Base-by-base conservation (phyloP, 352 stramenopile genomes). In the Sclerospora graminicola region DNA sequence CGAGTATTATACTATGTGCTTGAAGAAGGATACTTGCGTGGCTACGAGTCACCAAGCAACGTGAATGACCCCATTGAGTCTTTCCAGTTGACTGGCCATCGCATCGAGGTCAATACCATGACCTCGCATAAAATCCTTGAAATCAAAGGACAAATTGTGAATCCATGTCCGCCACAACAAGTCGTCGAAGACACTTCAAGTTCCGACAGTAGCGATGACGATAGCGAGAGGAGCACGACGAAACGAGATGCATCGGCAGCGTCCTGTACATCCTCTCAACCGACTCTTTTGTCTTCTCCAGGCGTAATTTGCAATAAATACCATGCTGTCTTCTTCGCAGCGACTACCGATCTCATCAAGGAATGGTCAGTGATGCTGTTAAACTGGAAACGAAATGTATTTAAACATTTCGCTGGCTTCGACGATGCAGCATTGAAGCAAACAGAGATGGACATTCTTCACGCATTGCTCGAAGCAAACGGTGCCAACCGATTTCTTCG, bases 321-420 rank as follows among this genome's bases (percentile, higher is more conserved):
- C 21, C 61, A 70, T 13, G 48, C 77, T 1, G 48, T 82, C 0
- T 57, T 84, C 29, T 84, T 83, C 19, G 62, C 75, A 5, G 54
- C 63, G n/a, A 61, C 61, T 35, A 71, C 66, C 43, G 40, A 65
- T 7, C 53, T 80, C 5, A 55, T 81, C 19, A 63, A 82, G 11
- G 48, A 47, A 15, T 87, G 75, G 75, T 52, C 66, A 8, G 33
- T 48, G 0, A 79, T 71, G 46, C 23, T 87, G 18, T 42, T 84
- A 9, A 87, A 87, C 34, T 87, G 75, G 75, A 84, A 82, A 45
- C 64, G 75, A 9, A 76, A 69, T 40, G 71, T 87, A 4, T 87
- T 87, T 32, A 31, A 55, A 21, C 26, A 41, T 41, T 5, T 20
- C n/a, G 5, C 41, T 15, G 23, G 45, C 11, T 33, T 51, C 9